Conservation (phyloP, 495 filamentous ascomycete species). For the Tetracladium setigerum region DNA sequence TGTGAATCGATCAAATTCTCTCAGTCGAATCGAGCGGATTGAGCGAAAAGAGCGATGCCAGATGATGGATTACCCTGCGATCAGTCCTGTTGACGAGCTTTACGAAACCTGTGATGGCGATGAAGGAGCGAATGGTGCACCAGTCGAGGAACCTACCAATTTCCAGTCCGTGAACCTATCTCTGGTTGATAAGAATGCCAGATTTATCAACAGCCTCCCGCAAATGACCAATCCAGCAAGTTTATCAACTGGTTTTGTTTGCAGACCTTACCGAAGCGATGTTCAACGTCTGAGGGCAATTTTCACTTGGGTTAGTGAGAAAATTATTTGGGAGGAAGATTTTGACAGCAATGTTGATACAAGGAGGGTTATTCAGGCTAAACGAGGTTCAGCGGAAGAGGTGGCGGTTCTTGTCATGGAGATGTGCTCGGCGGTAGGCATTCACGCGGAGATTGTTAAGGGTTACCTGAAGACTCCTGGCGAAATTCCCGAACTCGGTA, state of each 20-base stretch:
- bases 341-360: conserved; percentile 74
- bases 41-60: conserved; percentile 89
- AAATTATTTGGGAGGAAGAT: conserved; percentile 93
- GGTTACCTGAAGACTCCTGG: conserved; percentile 90
- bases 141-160: conserved; percentile 75
- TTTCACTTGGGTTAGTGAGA: conserved; percentile 94
- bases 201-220: conserved; percentile 88
- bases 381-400: conserved; percentile 82
- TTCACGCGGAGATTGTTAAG: conserved; percentile 75
- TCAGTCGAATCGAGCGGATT: conserved; percentile 77
- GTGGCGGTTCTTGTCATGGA: conserved; percentile 81
- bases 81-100: conserved; percentile 83
- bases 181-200: conserved; percentile 90
- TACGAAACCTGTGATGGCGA: conserved; percentile 83
- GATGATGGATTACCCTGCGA: conserved; percentile 84
- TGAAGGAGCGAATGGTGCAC: conserved; percentile 76
- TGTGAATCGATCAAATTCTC: conserved; percentile 87
- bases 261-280: conserved; percentile 89
- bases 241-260: conserved; percentile 86
- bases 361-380: conserved; percentile 72
- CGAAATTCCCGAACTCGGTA: conserved; percentile 68
- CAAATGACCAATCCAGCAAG: conserved; percentile 76
- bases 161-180: conserved; percentile 70
- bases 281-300: conserved; percentile 89
- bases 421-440: conserved; percentile 88